Evolutionary conservation across 768 basidiomycete species (phyloP), one percentile per base, ranked within the genome.

Genomic region (Trametes punicea): DNA sequence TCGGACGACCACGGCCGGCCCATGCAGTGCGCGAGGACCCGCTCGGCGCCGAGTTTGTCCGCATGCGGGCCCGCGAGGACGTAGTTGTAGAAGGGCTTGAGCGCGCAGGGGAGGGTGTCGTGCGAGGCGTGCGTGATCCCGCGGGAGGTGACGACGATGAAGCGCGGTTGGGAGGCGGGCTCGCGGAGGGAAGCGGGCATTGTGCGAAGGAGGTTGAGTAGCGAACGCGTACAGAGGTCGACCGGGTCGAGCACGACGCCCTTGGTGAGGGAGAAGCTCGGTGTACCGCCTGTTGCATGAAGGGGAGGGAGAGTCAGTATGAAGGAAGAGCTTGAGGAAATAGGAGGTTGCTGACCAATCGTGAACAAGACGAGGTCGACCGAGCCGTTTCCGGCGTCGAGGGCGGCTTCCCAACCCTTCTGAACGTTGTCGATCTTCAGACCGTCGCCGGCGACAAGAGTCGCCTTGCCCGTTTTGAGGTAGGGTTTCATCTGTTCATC

Each of bases 11-110:
- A 87, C 0, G 65, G 26, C 76, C 76, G 75, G 1, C 81, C 85
- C 0, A 79, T 72, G 55, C 72, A 70, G 55, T 85, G 74, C 1
- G 74, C 69, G 4, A 81, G 46, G 2, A 78, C 66, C 26, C 79
- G 73, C 68, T 90, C 88, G 29, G 71, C 68, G 6, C 81, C 85
- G 41, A 81, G 39, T 68, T 89, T 90, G 68, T 89, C 87, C 26
- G 64, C 72, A 64, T 84, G 84, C 4, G 83, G 80, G 2, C 30
- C 56, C 4, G 66, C 38, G 39, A 86, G 68, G 25, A 81, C 44
- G 58, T 71, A 74, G 4, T 64, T 56, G 65, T 86, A 87, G 0
- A 88, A 0, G 0, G 75, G 75, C 59, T 77, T 79, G 29, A 84
- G 60, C 3, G 70, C 65, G 27, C 79, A 41, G 0, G 87, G 85